Evolutionary conservation across 768 basidiomycete genomes (phyloP).

Genomic region (Russula sp.): DNA sequence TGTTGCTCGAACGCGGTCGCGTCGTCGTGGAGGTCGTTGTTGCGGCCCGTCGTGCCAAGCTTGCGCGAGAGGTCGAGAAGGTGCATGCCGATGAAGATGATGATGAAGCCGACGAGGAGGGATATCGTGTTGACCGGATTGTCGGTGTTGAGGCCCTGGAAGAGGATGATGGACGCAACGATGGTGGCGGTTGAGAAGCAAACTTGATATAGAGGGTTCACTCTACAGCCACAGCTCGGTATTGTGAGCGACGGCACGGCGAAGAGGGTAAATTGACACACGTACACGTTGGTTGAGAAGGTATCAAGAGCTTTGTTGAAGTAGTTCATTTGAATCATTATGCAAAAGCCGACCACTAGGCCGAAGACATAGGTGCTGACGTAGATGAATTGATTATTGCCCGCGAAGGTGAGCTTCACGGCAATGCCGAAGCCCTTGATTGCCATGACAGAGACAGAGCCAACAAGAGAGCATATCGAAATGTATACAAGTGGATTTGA

Average conservation of each 20-base stretch:
- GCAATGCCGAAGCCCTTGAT: constrained; percentile 98
- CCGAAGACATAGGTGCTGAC: constrained; percentile 96
- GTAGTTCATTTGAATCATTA: constrained; percentile 90
- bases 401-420: constrained; percentile 85
- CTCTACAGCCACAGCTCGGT: constrained; percentile 38
- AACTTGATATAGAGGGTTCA: constrained; percentile 98
- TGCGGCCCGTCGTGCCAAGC: constrained; percentile 42
- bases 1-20: constrained; percentile 38
- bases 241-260: neutral
- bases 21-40: constrained; percentile 10
- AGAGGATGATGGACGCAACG: constrained; percentile 90
- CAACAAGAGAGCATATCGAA: constrained; percentile 93
- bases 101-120: constrained; percentile 80
- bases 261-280: constrained; percentile 18
- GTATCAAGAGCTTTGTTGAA: constrained; percentile 98
- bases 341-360: constrained; percentile 72
- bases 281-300: constrained; percentile 96
- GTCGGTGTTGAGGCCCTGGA: constrained; percentile 94
- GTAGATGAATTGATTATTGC: constrained; percentile 92
- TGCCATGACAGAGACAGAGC: constrained; percentile 97
- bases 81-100: constrained; percentile 97
- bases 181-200: constrained; percentile 92
- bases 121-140: constrained; percentile 77
- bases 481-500: constrained; percentile 88
- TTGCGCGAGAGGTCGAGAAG: constrained; percentile 76